phyloP scores from a whole-genome alignment of 345 rosid species.

The Dimocarpus longan region DNA sequence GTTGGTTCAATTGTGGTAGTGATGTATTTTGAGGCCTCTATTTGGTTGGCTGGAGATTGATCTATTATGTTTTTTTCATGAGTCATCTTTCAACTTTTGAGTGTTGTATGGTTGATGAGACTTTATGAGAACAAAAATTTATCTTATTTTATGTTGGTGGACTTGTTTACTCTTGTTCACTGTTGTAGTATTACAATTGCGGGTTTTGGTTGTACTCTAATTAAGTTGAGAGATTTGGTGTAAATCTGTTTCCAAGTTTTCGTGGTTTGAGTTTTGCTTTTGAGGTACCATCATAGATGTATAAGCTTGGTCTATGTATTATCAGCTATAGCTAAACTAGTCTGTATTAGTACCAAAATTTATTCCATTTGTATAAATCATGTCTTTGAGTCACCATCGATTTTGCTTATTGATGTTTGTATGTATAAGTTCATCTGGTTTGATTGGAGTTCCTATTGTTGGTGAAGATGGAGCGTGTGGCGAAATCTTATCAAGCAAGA shows the following conservation, averaged over 20 bases:
- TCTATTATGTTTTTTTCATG: not conserved
- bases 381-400: not conserved
- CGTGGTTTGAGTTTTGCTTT: not conserved
- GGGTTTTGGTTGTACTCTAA: not conserved
- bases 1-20: not conserved
- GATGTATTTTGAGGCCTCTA: not conserved
- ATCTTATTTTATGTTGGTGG: not conserved
- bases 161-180: not conserved
- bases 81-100: not conserved
- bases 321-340: not conserved
- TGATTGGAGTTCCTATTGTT: conserved; percentile 25
- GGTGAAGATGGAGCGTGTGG: conserved; percentile 65
- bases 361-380: not conserved
- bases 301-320: not conserved
- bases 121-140: not conserved
- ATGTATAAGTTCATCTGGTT: not conserved
- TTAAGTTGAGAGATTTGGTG: not conserved
- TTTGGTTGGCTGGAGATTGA: conserved; percentile 4
- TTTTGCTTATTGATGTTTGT: not conserved
- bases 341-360: not conserved
- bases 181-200: not conserved
- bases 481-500: conserved; percentile 44
- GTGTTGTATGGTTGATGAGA: not conserved
- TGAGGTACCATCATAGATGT: not conserved
- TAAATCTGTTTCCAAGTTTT: not conserved